phyloP scores from a whole-genome alignment of 305 asterid species.

The Petunia hybrid region DNA sequence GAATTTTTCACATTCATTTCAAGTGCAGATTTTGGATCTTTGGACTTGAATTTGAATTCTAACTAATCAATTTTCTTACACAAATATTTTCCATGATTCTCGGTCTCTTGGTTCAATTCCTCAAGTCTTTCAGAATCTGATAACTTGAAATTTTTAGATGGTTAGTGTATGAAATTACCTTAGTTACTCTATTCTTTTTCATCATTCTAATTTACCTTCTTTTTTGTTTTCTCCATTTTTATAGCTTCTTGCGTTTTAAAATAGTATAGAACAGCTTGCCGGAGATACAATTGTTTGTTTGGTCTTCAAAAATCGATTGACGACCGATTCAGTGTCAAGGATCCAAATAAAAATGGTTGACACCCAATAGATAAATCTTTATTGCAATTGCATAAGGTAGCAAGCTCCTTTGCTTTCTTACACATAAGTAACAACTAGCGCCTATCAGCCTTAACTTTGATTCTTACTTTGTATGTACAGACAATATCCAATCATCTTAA shows the following conservation, averaged over 20 bases:
- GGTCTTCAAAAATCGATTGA: background rate
- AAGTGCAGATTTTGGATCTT: background rate
- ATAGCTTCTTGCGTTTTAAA: too few species aligned
- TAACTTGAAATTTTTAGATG: background rate
- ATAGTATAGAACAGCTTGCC: too few species aligned
- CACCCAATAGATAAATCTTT: background rate
- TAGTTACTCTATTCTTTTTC: background rate
- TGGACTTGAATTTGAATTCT: background rate
- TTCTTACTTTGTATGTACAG: too few species aligned
- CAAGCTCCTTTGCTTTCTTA: slow-evolving; percentile 10
- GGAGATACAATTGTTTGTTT: background rate
- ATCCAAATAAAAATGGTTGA: slow-evolving; percentile 6
- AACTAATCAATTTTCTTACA: background rate
- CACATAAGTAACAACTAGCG: too few species aligned
- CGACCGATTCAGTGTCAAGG: background rate
- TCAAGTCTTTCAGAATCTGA: background rate
- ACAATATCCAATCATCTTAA: too few species aligned
- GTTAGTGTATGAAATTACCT: background rate
- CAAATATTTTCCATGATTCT: background rate
- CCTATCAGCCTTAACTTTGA: too few species aligned
- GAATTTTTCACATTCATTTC: background rate
- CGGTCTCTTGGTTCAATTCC: background rate
- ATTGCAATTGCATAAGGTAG: background rate
- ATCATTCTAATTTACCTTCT: background rate
- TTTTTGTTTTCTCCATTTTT: background rate